Percentiles rank a stretch among this genome's conserved stretches.
Conservation (phyloP, 805 yeast genomes). For the Scheffersomyces ergatensis region DNA sequence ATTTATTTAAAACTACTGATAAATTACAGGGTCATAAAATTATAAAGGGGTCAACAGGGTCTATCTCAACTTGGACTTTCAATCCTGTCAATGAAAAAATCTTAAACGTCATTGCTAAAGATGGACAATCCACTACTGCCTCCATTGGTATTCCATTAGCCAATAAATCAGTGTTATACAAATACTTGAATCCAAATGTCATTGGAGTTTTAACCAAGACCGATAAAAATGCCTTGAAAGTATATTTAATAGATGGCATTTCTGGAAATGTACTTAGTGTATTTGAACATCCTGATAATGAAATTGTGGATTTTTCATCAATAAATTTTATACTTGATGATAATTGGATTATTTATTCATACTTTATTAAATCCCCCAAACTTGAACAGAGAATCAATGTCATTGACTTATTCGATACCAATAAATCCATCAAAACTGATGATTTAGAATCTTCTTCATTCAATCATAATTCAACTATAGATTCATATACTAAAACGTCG, state of each 20-base stretch:
- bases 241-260: slow-evolving; percentile 63
- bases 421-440: slow-evolving; percentile 9
- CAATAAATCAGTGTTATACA: slow-evolving; percentile 74
- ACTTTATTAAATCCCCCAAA: slow-evolving; percentile 47
- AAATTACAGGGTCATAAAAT: slow-evolving; percentile 20
- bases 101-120: slow-evolving; percentile 14
- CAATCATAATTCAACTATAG: slow-evolving; percentile 39
- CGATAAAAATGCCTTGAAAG: slow-evolving; percentile 23
- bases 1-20: not conserved
- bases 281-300: slow-evolving; percentile 38
- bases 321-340: slow-evolving; percentile 69
- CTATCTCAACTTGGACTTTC: slow-evolving; percentile 31
- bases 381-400: slow-evolving; percentile 60
- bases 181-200: slow-evolving; percentile 73
- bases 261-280: slow-evolving; percentile 62
- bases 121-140: slow-evolving; percentile 25
- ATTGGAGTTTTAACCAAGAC: slow-evolving; percentile 46
- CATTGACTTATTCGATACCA: slow-evolving; percentile 69
- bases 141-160: slow-evolving; percentile 69
- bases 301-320: slow-evolving; percentile 35
- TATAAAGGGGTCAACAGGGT: slow-evolving; percentile 7
- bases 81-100: slow-evolving; percentile 12
- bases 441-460: slow-evolving; percentile 27
- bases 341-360: slow-evolving; percentile 76
- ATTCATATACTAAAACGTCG: slow-evolving; percentile 47